Percentiles rank a stretch among this genome's conserved stretches.
phyloP scores from a whole-genome alignment of 352 stramenopile genomes.

The Phytopythium cucurbitacearum region DNA sequence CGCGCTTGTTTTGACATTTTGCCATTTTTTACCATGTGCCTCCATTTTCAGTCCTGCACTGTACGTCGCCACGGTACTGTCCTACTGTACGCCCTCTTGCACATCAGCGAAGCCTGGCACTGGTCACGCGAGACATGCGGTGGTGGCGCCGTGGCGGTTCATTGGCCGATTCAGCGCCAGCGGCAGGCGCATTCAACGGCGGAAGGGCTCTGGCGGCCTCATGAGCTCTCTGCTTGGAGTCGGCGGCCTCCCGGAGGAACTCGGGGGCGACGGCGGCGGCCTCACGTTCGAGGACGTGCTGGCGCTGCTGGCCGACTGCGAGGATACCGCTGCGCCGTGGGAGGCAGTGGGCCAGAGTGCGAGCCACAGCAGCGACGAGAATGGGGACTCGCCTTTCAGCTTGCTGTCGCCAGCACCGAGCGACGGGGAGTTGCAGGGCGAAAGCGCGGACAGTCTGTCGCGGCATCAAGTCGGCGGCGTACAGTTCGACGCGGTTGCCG shows the following conservation, averaged over 20 bases:
- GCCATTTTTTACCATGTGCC: no score
- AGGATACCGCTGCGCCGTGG: slow-evolving; percentile 11
- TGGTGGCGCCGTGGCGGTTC: no score
- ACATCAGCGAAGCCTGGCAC: no score
- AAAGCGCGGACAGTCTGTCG: no score
- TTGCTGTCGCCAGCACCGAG: slow-evolving; percentile 9
- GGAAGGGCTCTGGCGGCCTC: background rate
- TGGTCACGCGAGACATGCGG: no score
- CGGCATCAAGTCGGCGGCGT: no score
- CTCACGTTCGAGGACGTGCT: slow-evolving; percentile 39
- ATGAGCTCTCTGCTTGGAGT: slow-evolving; percentile 6
- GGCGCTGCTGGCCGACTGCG: slow-evolving; percentile 30
- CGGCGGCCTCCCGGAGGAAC: background rate
- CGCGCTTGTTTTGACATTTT: no score
- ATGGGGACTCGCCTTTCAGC: background rate
- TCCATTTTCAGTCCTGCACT: no score
- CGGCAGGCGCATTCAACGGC: background rate
- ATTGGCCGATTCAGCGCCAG: no score
- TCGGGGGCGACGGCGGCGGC: slow-evolving; percentile 17
- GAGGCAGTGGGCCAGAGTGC: background rate
- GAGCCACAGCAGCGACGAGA: slow-evolving; percentile 1
- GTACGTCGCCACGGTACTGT: no score
- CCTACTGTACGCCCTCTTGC: no score
- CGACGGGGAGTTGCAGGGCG: slow-evolving; percentile 8
- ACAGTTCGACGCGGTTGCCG: no score